Percentiles rank a stretch among this genome's conserved stretches.
phyloP scores from a whole-genome alignment of 306 rosid genomes.

The Casuarina glauca region DNA sequence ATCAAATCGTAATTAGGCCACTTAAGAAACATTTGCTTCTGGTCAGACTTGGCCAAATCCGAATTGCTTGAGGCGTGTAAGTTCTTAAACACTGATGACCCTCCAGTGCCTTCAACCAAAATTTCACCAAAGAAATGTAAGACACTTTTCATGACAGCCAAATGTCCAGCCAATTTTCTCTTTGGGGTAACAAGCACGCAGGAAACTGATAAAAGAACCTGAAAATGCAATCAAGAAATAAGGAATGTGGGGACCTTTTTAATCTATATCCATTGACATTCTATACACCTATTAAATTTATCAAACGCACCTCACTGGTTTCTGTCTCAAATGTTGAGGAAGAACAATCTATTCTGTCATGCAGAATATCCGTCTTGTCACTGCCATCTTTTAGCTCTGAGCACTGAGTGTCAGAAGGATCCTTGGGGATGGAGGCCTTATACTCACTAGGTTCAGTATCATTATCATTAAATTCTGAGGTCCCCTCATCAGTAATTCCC shows the following conservation, averaged over 20 bases:
- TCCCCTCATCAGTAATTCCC: slow-evolving; percentile 83
- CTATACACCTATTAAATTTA: slow-evolving; percentile 24
- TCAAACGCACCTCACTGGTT: slow-evolving; percentile 68
- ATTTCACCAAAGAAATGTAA: slow-evolving; percentile 90
- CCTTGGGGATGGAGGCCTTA: slow-evolving; percentile 41
- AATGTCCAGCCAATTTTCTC: slow-evolving; percentile 90
- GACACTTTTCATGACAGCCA: slow-evolving; percentile 88
- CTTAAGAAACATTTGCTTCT: slow-evolving; percentile 60
- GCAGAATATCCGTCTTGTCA: slow-evolving; percentile 60
- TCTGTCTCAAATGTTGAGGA: slow-evolving; percentile 66
- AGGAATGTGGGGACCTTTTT: slow-evolving; percentile 14
- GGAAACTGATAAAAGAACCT: slow-evolving; percentile 82
- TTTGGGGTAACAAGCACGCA: slow-evolving; percentile 85
- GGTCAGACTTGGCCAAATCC: slow-evolving; percentile 62
- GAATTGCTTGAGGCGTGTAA: slow-evolving; percentile 60
- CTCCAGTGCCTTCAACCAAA: slow-evolving; percentile 93
- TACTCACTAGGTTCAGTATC: slow-evolving; percentile 58
- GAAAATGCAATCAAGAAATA: slow-evolving; percentile 41
- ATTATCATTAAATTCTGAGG: slow-evolving; percentile 57
- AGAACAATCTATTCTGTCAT: slow-evolving; percentile 61
- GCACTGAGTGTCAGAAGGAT: slow-evolving; percentile 56
- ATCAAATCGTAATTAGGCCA: slow-evolving; percentile 66
- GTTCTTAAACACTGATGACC: slow-evolving; percentile 81
- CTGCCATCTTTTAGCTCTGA: slow-evolving; percentile 61
- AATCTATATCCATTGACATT: neutral